Percentiles rank a stretch among this genome's conserved stretches.
These are phyloP conservation scores for Botrytis fabae DNA, from an alignment of 2,329 filamentous ascomycete genomes.

Conservation along the genomic window DNA sequence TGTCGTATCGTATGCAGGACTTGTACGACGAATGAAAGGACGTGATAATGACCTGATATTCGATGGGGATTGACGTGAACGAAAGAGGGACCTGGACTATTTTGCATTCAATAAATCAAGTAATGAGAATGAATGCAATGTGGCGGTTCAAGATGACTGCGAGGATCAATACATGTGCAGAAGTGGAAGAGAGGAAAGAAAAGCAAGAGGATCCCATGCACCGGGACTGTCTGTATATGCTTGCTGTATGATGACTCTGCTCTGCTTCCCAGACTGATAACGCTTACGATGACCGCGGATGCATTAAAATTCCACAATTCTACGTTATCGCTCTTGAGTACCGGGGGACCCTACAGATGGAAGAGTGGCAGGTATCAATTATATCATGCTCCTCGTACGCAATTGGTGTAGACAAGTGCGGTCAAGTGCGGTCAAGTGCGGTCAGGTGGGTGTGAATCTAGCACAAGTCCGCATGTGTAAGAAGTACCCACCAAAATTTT, in stretches of 20 bases:
- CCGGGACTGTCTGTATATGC: background rate
- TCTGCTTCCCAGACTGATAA: background rate
- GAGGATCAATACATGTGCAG: background rate
- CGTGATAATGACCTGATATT: background rate
- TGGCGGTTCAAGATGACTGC: background rate
- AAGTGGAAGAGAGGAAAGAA: background rate
- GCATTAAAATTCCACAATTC: constrained; percentile 4
- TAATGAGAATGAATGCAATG: background rate
- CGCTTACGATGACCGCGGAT: constrained; percentile 4
- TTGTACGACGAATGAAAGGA: background rate
- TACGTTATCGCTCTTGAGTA: constrained; percentile 10
- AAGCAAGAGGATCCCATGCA: background rate
- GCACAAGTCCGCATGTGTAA: constrained; percentile 2
- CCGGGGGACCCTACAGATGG: background rate
- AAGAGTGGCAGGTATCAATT: background rate
- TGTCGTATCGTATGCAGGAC: constrained; percentile 8
- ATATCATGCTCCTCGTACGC: background rate
- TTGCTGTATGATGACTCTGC: background rate
- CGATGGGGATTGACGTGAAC: background rate
- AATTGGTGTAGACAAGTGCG: background rate
- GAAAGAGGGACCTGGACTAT: background rate
- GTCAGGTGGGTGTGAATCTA: background rate
- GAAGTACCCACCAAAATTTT: constrained; percentile 23
- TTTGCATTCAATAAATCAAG: background rate
- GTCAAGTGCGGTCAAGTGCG: too few species aligned